phyloP scores from a whole-genome alignment of 1,284 basidiomycete species.

The Pseudozyma sp. region DNA sequence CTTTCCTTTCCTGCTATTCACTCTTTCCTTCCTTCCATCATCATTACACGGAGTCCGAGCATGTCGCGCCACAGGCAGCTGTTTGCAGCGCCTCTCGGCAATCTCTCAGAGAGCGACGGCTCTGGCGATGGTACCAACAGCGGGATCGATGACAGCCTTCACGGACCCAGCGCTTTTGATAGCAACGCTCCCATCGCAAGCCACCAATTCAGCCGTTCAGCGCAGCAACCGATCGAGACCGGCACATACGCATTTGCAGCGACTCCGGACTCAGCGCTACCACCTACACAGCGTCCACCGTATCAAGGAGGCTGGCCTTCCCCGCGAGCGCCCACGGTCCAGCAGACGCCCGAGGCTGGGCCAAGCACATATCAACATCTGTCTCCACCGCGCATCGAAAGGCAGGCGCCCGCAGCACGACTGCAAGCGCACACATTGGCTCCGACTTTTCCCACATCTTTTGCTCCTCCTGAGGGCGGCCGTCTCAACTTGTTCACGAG shows the following conservation, averaged over 20 bases:
- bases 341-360: conserved; percentile 6
- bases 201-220: conserved; percentile 5
- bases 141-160: conserved; percentile 19
- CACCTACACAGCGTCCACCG: not conserved
- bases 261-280: conserved; percentile 3
- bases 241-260: conserved; percentile 9
- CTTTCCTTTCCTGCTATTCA: too few relatives aligned
- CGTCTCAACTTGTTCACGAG: conserved; percentile 3
- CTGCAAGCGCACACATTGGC: not conserved
- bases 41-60: too few relatives aligned
- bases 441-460: not conserved
- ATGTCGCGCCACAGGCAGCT: conserved; percentile 4
- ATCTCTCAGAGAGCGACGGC: not conserved
- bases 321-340: conserved; percentile 1
- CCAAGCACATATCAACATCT: not conserved
- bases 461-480: not conserved
- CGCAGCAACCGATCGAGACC: not conserved
- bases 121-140: conserved; percentile 5
- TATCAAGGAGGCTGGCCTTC: not conserved
- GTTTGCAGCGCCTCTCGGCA: not conserved
- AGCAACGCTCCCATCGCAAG: conserved; percentile 1
- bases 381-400: conserved; percentile 10
- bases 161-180: not conserved
- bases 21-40: too few relatives aligned
- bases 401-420: not conserved